Evolutionary conservation across 2,329 filamentous ascomycete species (phyloP).

Genomic region (Ophiobolus disseminans): DNA sequence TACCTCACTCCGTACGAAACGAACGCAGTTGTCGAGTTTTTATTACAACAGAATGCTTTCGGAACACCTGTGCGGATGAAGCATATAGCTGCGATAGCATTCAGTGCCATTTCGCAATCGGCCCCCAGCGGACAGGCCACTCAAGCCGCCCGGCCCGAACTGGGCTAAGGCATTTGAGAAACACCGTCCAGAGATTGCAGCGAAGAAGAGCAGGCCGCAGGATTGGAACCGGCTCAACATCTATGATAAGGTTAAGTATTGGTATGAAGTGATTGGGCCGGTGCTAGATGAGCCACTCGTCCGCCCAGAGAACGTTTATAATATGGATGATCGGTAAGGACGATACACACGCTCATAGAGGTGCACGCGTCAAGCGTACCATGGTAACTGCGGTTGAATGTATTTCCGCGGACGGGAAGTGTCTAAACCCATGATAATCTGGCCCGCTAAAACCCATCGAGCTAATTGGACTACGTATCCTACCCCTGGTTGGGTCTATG

Average conservation of each 20-base stretch:
- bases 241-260: conserved; percentile 27
- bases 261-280: conserved; percentile 24
- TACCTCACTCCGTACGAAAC: conserved; percentile 38
- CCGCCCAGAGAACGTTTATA: conserved; percentile 6
- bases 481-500: not conserved
- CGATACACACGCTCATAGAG: conserved; percentile 13
- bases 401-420: conserved; percentile 20
- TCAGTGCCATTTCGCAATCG: conserved; percentile 14
- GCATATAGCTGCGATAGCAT: conserved; percentile 24
- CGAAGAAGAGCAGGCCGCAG: conserved; percentile 20
- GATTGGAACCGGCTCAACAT: conserved; percentile 33
- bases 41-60: conserved; percentile 23
- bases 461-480: not conserved
- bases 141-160: conserved; percentile 25
- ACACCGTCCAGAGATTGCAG: conserved; percentile 20
- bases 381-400: conserved; percentile 20
- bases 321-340: conserved; percentile 18
- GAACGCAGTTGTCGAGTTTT: conserved; percentile 30
- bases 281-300: conserved; percentile 4
- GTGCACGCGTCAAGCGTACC: conserved; percentile 18
- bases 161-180: conserved; percentile 20
- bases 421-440: conserved; percentile 24
- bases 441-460: conserved; percentile 18
- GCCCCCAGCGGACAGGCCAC: conserved; percentile 7
- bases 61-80: conserved; percentile 26